Evolutionary conservation across 2,329 filamentous ascomycete genomes (phyloP).

Genomic region (Pyrenochaeta sp.): DNA sequence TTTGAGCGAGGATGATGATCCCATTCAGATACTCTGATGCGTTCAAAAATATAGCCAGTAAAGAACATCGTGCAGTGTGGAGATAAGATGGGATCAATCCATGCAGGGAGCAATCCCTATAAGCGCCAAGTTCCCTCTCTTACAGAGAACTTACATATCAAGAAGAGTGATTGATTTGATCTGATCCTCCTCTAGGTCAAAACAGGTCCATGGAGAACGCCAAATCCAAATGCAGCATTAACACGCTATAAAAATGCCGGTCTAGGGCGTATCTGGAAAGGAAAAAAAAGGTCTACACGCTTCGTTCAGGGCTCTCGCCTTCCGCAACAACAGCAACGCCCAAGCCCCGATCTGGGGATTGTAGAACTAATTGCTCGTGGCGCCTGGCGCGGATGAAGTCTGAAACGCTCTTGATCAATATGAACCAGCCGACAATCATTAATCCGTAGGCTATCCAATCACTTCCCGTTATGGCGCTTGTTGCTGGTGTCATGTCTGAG

Average conservation of each 20-base stretch:
- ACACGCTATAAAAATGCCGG: slow-evolving; percentile 13
- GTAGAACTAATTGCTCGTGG: slow-evolving; percentile 91
- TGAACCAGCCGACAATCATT: slow-evolving; percentile 99
- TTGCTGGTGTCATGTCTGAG: slow-evolving; percentile 44
- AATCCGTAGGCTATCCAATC: slow-evolving; percentile 92
- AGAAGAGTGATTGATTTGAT: neutral
- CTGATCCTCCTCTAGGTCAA: slow-evolving; percentile 1
- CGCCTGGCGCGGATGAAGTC: slow-evolving; percentile 88
- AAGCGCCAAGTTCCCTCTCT: neutral
- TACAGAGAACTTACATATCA: neutral
- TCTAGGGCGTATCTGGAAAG: slow-evolving; percentile 5
- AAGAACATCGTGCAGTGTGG: slow-evolving; percentile 10
- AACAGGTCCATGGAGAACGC: neutral
- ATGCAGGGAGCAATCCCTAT: too few species aligned
- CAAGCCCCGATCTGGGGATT: slow-evolving; percentile 89
- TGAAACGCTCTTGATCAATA: slow-evolving; percentile 90
- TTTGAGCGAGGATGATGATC: neutral
- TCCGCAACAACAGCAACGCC: slow-evolving; percentile 86
- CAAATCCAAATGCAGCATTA: slow-evolving; percentile 1
- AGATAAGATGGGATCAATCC: neutral
- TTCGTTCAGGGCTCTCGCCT: slow-evolving; percentile 78
- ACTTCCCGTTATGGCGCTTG: slow-evolving; percentile 71
- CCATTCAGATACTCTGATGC: too few species aligned
- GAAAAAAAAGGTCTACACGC: slow-evolving; percentile 42
- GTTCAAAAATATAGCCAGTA: slow-evolving; percentile 7